A percentile compares a stretch with the other conserved stretches of the same genome.
Evolutionary conservation across 2,329 filamentous ascomycete species (phyloP).

Genomic region (Cytospora piceicola): DNA sequence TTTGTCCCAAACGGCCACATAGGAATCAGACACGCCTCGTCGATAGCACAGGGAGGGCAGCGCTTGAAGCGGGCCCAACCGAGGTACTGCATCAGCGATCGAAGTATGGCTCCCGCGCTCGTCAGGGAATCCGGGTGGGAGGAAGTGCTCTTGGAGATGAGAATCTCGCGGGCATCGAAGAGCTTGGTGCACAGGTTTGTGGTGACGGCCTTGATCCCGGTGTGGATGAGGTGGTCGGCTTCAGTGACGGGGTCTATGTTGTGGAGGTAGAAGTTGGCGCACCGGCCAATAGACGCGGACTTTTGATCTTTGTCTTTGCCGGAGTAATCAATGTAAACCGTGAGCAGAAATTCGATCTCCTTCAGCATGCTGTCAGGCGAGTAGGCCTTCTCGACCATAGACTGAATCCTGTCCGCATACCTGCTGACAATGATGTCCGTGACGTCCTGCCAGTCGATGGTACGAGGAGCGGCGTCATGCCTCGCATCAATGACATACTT

Average conservation of each 20-base stretch:
- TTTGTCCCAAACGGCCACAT: conserved; percentile 33
- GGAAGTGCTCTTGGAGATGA: conserved; percentile 24
- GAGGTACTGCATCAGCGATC: conserved; percentile 26
- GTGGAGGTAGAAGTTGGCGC: conserved; percentile 51
- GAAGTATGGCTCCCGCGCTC: conserved; percentile 7
- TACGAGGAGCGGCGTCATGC: conserved; percentile 39
- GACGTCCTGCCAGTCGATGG: conserved; percentile 68
- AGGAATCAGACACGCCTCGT: conserved; percentile 33
- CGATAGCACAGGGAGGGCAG: conserved; percentile 29
- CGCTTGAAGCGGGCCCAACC: conserved; percentile 33
- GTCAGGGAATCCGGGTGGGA: conserved; percentile 1
- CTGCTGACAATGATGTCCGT: conserved; percentile 68
- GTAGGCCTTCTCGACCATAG: conserved; percentile 41
- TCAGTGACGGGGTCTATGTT: conserved; percentile 39
- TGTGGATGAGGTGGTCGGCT: conserved; percentile 50
- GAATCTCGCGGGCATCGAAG: conserved; percentile 36
- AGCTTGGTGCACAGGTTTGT: conserved; percentile 44
- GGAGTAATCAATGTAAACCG: conserved; percentile 50
- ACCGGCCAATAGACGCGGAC: conserved; percentile 48
- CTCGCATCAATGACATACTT: conserved; percentile 35
- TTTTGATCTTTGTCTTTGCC: conserved; percentile 38
- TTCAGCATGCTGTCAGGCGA: conserved; percentile 39
- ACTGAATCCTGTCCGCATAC: conserved; percentile 59
- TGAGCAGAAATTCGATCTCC: conserved; percentile 46
- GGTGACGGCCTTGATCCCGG: conserved; percentile 47